Conservation (phyloP, 1,284 basidiomycete species). For the Melampsora larici-populina region DNA sequence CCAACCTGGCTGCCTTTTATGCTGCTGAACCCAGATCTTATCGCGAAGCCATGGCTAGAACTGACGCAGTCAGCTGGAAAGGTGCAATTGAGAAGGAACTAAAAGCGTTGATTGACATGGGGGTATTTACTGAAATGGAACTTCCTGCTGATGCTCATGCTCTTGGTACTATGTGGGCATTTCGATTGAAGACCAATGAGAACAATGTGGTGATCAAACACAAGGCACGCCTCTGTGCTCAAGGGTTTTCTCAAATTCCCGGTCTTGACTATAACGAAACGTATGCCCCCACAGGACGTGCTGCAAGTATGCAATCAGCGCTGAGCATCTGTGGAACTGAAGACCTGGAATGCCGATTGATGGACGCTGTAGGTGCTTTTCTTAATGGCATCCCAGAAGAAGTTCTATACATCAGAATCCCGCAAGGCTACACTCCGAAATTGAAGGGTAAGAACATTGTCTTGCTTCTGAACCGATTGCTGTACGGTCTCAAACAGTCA, state of each 20-base stretch:
- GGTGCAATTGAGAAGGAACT: no score
- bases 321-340: background rate
- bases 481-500: constrained; percentile 8
- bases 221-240: background rate
- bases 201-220: background rate
- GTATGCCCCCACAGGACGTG: constrained; percentile 14
- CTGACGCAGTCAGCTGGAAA: no score
- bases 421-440: background rate
- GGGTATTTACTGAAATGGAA: background rate
- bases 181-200: background rate
- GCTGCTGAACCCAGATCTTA: no score
- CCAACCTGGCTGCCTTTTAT: no score
- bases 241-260: background rate
- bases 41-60: no score
- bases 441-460: background rate
- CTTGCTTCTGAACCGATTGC: background rate
- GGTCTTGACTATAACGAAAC: constrained; percentile 6
- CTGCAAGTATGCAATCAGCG: background rate
- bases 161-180: constrained; percentile 3
- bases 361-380: background rate
- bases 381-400: constrained; percentile 9
- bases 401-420: no score
- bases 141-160: background rate
- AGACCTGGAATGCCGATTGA: background rate
- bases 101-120: no score